Base-by-base conservation (phyloP, 148 eudicot species). In the Diospyros kaki region DNA sequence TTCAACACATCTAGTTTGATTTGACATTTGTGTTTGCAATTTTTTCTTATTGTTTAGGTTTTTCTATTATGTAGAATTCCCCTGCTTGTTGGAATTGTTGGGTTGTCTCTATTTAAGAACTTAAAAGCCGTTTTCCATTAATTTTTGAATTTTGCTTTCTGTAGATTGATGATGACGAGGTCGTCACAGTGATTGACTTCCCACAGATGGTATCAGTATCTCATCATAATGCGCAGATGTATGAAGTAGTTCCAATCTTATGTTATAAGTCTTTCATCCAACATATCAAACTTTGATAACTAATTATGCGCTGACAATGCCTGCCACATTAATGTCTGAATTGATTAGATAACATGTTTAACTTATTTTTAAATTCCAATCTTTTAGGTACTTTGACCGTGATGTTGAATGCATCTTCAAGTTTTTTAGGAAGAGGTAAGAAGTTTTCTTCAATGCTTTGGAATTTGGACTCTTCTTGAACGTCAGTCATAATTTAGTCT, bases 181-280 rank as follows among this genome's bases (percentile, higher is more conserved):
- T 84, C 63, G 77, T 94, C 72, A 94, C 98, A 15, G 81, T 94
- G 88, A 94, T 94, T 76, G 98, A 94, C 84, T 94, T 94, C 74
- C 98, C 98, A 2, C 98, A 92, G 78, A 94, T 94, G 98, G 97
- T 94, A 42, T 94, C 98, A n/a, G 89, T 92, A 39, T 84, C 90
- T 84, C 98, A 94, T 82, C 83, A 79, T 46, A 94, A 94, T 84
- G 98, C 98, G 3, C 84, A 94, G 81, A 92, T 92, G 98, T 94
- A 78, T 18, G 93, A 73, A 64, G 8, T 54, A 44, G n/a, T 62
- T 58, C 43, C 18, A 5, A 38, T 46, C 1, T 76, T 42, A 66
- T 12, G 54, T 10, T 7, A 7, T 58, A 43, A 39, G 18, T 15
- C 55, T 4, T 58, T 62, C 14, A 42, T 72, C 39, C 8, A 53